Base-by-base conservation (phyloP, 1,284 basidiomycete species). In the Fomitopsis pinicola region DNA sequence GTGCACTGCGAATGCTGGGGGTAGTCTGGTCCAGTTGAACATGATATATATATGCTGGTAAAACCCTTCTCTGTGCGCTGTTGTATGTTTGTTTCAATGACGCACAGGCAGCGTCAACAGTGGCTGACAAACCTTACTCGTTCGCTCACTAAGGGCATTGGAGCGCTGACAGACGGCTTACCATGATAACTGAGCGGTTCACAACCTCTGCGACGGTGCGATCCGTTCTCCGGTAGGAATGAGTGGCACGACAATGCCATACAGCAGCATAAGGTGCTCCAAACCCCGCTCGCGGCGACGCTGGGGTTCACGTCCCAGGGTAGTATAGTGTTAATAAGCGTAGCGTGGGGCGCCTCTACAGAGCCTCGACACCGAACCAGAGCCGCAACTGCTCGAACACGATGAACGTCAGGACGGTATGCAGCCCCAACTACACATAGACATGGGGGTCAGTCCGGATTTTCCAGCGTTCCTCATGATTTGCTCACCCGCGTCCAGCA, bases 401-500 rank as follows among this genome's bases (percentile, higher is more conserved):
- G 30, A 77, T 60, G 68, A 76, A 77, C 36, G 72, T 75, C 44
- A 77, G 60, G 22, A 76, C 71, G 1, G 76, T 77, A 61, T 77
- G 76, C 17, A 73, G 72, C 14, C 75, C 76, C 12, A 77, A 67
- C 75, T 77, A 59, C 30, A 38, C 10, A 14, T 1, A 26, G 57
- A 54, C n/a, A 50, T 28, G 6, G 26, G 8, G 5, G 33, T 10
- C 1, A 36, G n/a, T 38, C n/a, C 22, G 3, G 6, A n/a, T 22
- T 33, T 8, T 33, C 30, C 8, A 8, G 30, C 30, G 30, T 33
- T 33, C 30, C 30, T 33, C 8, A 33, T 22, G 22, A 22, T 22
- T 33, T 33, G 71, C 75, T 53, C 60, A 77, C 76, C 50, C 76
- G 65, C 7, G 75, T 75, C 76, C 76, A 77, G 59, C 75, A 77